A percentile compares a stretch with the other conserved stretches of the same genome.
Conservation (phyloP, 2,329 filamentous ascomycete species). For the Passalora sequoiae region DNA sequence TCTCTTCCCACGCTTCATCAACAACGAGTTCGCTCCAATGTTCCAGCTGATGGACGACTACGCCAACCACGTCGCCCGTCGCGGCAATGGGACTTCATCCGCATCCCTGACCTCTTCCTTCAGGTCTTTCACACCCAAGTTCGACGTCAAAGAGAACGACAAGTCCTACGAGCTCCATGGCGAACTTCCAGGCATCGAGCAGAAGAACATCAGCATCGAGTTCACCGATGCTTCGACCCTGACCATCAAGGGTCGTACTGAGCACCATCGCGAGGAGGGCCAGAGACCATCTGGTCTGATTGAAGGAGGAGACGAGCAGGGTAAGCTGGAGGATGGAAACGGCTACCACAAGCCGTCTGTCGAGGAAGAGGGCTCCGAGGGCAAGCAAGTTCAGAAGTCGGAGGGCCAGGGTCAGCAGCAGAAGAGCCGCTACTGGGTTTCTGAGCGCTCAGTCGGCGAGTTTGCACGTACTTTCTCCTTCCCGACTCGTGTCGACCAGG, state of each 20-base stretch:
- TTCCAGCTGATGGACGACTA: conserved; percentile 48
- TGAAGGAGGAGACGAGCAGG: conserved; percentile 19
- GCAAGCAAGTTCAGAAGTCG: conserved; percentile 19
- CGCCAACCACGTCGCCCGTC: conserved; percentile 32
- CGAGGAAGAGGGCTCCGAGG: conserved; percentile 52
- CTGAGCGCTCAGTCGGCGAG: conserved; percentile 54
- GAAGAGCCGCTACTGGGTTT: conserved; percentile 61
- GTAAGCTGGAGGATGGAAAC: conserved; percentile 30
- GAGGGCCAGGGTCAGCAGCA: conserved; percentile 33
- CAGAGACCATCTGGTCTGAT: conserved; percentile 48
- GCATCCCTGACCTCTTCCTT: conserved; percentile 26
- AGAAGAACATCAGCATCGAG: conserved; percentile 70
- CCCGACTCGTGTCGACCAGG: conserved; percentile 54
- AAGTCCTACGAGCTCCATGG: conserved; percentile 70
- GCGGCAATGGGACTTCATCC: conserved; percentile 15
- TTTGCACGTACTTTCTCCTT: conserved; percentile 58
- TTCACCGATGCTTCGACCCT: conserved; percentile 73
- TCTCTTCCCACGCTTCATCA: conserved; percentile 35
- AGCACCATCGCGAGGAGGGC: conserved; percentile 57
- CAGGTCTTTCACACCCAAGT: conserved; percentile 66
- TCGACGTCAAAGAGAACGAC: conserved; percentile 68
- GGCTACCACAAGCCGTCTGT: conserved; percentile 57
- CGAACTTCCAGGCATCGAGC: conserved; percentile 69
- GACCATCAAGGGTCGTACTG: conserved; percentile 63
- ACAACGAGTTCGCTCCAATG: conserved; percentile 36